A percentile compares a stretch with the other conserved stretches of the same genome.
Evolutionary conservation across 208 protist genomes (phyloP).

Genomic region (Trypanosoma lewisi): DNA sequence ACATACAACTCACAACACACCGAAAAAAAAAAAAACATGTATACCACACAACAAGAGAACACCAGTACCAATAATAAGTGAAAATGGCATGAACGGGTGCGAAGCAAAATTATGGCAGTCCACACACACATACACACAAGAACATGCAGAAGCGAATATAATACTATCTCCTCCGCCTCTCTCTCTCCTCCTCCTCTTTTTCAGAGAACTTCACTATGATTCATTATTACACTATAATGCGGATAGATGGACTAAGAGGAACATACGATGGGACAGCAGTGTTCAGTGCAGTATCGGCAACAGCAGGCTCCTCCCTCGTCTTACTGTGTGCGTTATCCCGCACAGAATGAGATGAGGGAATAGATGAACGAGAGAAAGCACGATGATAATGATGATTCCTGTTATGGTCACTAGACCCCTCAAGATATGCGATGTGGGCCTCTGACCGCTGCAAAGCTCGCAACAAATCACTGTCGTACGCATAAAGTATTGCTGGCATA

Average conservation of each 20-base stretch:
- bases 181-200: neutral
- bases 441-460: slow-evolving; percentile 54
- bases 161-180: too few relatives aligned
- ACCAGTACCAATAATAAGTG: too few relatives aligned
- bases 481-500: slow-evolving; percentile 20
- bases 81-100: too few relatives aligned
- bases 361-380: neutral
- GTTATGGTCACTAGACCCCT: slow-evolving; percentile 1
- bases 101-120: too few relatives aligned
- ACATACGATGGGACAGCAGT: neutral
- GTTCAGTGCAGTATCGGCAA: neutral
- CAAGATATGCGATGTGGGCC: slow-evolving; percentile 37
- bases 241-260: neutral
- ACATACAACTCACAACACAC: too few relatives aligned
- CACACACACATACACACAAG: too few relatives aligned
- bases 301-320: neutral
- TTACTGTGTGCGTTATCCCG: neutral
- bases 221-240: neutral
- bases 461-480: slow-evolving; percentile 68
- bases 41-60: too few relatives aligned
- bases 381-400: too few relatives aligned
- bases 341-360: neutral
- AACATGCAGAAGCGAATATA: too few relatives aligned
- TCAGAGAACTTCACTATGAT: neutral
- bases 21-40: too few relatives aligned